phyloP scores from a whole-genome alignment of 2,329 filamentous ascomycete species.

The Xylaria sp. region DNA sequence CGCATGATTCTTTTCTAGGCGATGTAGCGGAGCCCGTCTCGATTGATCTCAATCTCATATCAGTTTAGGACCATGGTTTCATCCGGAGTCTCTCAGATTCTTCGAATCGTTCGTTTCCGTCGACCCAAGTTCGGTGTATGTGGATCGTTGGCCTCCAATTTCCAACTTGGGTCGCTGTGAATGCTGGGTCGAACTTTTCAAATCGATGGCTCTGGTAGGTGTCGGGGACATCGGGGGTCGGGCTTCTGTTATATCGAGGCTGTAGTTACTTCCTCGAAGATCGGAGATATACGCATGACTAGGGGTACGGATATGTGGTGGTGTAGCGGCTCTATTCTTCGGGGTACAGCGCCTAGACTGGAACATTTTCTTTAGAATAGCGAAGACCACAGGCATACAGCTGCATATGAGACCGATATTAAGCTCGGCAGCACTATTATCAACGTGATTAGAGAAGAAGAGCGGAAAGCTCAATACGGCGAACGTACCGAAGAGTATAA shows the following conservation, averaged over 20 bases:
- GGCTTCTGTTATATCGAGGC: neutral
- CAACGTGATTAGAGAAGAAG: slow-evolving; percentile 10
- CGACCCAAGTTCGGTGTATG: slow-evolving; percentile 28
- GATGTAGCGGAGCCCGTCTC: neutral
- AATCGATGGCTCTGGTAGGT: neutral
- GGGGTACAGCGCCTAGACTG: neutral
- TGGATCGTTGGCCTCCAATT: slow-evolving; percentile 4
- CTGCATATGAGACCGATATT: slow-evolving; percentile 38
- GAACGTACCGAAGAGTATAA: slow-evolving; percentile 36
- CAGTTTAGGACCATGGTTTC: neutral
- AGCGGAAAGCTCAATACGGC: neutral
- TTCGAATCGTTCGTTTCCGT: slow-evolving; percentile 23
- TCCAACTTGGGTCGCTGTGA: neutral
- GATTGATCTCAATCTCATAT: neutral
- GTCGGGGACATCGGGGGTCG: neutral
- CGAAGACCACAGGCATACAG: slow-evolving; percentile 36
- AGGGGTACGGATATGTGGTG: slow-evolving; percentile 25
- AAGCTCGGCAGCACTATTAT: slow-evolving; percentile 34
- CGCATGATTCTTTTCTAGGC: neutral
- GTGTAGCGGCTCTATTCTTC: slow-evolving; percentile 2
- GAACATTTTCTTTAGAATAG: slow-evolving; percentile 31
- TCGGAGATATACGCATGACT: slow-evolving; percentile 35
- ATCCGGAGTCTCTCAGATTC: slow-evolving; percentile 20
- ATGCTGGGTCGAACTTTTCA: neutral
- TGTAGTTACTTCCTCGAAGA: neutral